A percentile compares a stretch with the other conserved stretches of the same genome.
phyloP scores from a whole-genome alignment of 2,329 filamentous ascomycete genomes.

The Teratosphaeria zuluensis region DNA sequence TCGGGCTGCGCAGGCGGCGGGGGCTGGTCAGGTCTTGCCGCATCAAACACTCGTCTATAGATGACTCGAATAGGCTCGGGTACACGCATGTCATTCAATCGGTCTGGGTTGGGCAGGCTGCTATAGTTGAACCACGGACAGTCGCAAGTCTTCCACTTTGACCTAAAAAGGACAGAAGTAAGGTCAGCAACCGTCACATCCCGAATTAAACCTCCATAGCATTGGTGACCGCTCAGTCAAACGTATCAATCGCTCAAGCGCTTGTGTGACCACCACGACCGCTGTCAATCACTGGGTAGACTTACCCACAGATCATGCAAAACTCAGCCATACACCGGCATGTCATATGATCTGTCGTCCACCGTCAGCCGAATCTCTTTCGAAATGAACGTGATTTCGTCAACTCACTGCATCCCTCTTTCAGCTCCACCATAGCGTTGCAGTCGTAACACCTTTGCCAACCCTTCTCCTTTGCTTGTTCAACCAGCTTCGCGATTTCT shows the following conservation, averaged over 20 bases:
- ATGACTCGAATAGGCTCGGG: slow-evolving; percentile 34
- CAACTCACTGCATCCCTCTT: slow-evolving; percentile 57
- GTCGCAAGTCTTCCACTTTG: slow-evolving; percentile 71
- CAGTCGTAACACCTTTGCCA: slow-evolving; percentile 72
- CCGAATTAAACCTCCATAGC: background rate
- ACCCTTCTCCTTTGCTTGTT: slow-evolving; percentile 55
- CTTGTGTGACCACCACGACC: no score
- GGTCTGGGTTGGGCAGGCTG: slow-evolving; percentile 41
- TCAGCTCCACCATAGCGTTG: slow-evolving; percentile 63
- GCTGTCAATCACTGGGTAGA: background rate
- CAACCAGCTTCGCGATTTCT: slow-evolving; percentile 53
- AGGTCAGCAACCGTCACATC: background rate
- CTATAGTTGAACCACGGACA: slow-evolving; percentile 70
- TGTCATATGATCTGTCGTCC: slow-evolving; percentile 58
- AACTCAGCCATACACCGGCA: slow-evolving; percentile 78
- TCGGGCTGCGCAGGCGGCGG: slow-evolving; percentile 10
- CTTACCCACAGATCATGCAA: slow-evolving; percentile 68
- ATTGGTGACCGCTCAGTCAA: no score
- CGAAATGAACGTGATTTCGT: background rate
- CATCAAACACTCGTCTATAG: slow-evolving; percentile 20
- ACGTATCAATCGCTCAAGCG: no score
- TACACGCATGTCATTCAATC: slow-evolving; percentile 44
- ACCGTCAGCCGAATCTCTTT: background rate
- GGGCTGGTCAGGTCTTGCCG: slow-evolving; percentile 7
- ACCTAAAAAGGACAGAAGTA: background rate